A percentile compares a stretch with the other conserved stretches of the same genome.
These are phyloP conservation scores for Exophiala xenobiotica DNA, from an alignment of 2,329 filamentous ascomycete genomes.

Conservation along the genomic window DNA sequence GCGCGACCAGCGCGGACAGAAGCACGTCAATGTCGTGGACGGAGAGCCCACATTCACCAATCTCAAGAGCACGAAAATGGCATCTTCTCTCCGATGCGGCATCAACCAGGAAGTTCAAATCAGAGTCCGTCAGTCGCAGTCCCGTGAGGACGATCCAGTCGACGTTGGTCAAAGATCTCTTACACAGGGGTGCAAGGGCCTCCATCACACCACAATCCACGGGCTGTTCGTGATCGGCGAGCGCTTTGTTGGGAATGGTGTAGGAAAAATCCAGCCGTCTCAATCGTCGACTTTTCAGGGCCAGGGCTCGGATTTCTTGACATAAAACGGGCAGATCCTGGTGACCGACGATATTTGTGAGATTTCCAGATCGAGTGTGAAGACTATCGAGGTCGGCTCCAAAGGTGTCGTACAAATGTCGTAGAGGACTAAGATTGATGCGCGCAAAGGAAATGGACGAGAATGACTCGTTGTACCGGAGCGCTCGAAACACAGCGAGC, in stretches of 20 bases:
- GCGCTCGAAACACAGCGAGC: slow-evolving; percentile 66
- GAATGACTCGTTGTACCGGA: slow-evolving; percentile 71
- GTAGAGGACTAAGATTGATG: slow-evolving; percentile 64
- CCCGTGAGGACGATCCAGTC: slow-evolving; percentile 70
- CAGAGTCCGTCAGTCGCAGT: slow-evolving; percentile 68
- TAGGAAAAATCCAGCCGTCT: slow-evolving; percentile 65
- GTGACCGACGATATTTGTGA: slow-evolving; percentile 54
- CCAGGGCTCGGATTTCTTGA: slow-evolving; percentile 67
- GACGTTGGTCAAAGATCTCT: slow-evolving; percentile 65
- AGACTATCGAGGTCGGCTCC: slow-evolving; percentile 63
- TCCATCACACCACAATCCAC: slow-evolving; percentile 68
- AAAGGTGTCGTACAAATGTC: slow-evolving; percentile 59
- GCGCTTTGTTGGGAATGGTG: slow-evolving; percentile 35
- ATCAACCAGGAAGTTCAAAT: slow-evolving; percentile 65
- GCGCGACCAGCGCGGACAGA: slow-evolving; percentile 62
- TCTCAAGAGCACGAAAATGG: slow-evolving; percentile 66
- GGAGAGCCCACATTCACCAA: slow-evolving; percentile 61
- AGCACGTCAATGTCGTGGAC: slow-evolving; percentile 56
- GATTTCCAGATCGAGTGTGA: slow-evolving; percentile 59
- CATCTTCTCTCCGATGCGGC: slow-evolving; percentile 65
- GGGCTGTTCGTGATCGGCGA: slow-evolving; percentile 43
- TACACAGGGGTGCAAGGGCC: slow-evolving; percentile 67
- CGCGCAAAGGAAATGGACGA: slow-evolving; percentile 65
- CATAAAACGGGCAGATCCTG: slow-evolving; percentile 60
- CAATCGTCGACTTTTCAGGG: slow-evolving; percentile 63